Evolutionary conservation across 371 early-diverging fungal species (phyloP).

Genomic region (Rhizopus microsporus): DNA sequence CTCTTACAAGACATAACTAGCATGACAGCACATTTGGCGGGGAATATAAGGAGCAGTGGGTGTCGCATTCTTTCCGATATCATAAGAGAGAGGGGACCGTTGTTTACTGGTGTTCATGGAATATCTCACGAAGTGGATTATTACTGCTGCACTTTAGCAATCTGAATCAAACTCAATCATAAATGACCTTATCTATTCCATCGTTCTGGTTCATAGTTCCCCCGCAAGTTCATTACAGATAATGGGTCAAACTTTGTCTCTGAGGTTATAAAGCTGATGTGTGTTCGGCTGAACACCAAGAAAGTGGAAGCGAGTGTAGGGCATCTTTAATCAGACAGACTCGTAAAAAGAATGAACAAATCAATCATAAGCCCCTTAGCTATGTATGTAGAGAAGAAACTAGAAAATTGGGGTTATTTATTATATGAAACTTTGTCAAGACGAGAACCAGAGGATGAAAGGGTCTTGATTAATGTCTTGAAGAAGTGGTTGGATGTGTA

Average conservation of each 20-base stretch:
- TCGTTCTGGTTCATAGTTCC: conserved; percentile 4
- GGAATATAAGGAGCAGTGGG: too few species aligned
- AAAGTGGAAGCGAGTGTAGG: conserved; percentile 16
- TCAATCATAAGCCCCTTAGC: conserved; percentile 13
- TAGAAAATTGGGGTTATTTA: conserved; percentile 17
- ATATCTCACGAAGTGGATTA: conserved; percentile 20
- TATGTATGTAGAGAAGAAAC: conserved; percentile 9
- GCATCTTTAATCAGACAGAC: conserved; percentile 18
- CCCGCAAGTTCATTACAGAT: too few species aligned
- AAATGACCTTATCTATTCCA: not conserved
- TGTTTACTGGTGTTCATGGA: conserved; percentile 26
- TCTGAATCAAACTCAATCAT: conserved; percentile 9
- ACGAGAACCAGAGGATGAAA: too few species aligned
- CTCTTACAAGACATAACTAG: too few species aligned
- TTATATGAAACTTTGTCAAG: too few species aligned
- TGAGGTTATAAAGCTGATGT: conserved; percentile 13
- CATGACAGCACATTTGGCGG: too few species aligned
- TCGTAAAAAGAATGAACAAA: conserved; percentile 18
- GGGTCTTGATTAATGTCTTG: too few species aligned
- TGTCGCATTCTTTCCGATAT: conserved; percentile 20
- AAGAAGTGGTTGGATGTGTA: too few species aligned
- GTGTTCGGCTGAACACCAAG: not conserved
- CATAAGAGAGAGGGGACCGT: conserved; percentile 11
- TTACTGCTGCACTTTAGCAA: conserved; percentile 10
- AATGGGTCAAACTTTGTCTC: too few species aligned